Percentiles rank a stretch among this genome's conserved stretches.
Evolutionary conservation across 371 early-diverging fungal genomes (phyloP).

Genomic region (Apophysomyces elegans): DNA sequence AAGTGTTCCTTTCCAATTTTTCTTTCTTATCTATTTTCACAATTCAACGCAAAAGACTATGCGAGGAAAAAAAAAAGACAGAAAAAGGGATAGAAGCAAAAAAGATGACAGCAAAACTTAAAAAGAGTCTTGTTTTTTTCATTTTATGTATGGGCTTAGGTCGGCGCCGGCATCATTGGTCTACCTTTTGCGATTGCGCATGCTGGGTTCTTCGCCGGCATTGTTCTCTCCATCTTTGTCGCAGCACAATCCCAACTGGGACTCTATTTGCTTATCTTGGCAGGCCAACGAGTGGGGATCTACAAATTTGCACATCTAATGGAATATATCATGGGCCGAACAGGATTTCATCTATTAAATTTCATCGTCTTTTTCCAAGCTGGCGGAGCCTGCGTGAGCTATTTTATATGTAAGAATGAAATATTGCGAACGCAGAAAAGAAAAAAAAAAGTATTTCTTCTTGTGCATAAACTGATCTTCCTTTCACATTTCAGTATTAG

Average conservation of each 20-base stretch:
- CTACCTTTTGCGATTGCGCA: slow-evolving; percentile 49
- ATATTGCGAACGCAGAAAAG: background rate
- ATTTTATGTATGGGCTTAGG: background rate
- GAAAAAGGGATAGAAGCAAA: too few species aligned
- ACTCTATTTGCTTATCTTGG: slow-evolving; percentile 44
- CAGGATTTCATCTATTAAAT: slow-evolving; percentile 46
- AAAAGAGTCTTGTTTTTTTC: too few species aligned
- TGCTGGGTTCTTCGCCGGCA: slow-evolving; percentile 52
- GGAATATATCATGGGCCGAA: slow-evolving; percentile 44
- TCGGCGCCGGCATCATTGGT: slow-evolving; percentile 57
- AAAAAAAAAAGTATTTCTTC: too few species aligned
- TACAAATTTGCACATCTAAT: slow-evolving; percentile 48
- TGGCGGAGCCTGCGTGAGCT: slow-evolving; percentile 42
- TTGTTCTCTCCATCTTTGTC: slow-evolving; percentile 43
- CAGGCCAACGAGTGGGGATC: slow-evolving; percentile 44
- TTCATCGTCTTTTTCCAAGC: slow-evolving; percentile 44
- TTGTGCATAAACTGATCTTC: background rate
- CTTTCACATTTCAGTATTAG: slow-evolving; percentile 31
- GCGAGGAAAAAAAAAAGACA: too few species aligned
- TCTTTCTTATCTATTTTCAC: too few species aligned
- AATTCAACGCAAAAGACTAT: too few species aligned
- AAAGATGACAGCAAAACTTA: too few species aligned
- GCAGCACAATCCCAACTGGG: slow-evolving; percentile 43
- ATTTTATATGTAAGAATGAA: slow-evolving; percentile 33
- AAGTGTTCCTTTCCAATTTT: background rate